Evolutionary conservation across 2,329 filamentous ascomycete genomes (phyloP), one percentile per base, ranked within the genome.

Genomic region (Pestalotiopsis sp.): DNA sequence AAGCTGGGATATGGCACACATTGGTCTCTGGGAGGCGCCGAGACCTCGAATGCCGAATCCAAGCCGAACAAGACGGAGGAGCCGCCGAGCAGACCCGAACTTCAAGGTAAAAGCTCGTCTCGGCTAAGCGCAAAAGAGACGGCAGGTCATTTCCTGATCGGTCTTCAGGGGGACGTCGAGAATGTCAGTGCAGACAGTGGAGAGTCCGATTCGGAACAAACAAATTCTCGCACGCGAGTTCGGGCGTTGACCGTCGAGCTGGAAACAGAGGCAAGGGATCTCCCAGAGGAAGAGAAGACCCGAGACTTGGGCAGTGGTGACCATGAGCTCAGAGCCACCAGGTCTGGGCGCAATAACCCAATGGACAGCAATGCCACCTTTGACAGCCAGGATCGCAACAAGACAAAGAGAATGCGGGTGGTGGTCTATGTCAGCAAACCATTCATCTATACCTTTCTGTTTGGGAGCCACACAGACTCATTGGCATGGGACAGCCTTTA

Each of bases 361-460:
- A 64, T 65, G 56, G 71, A 75, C 35, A 68, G 71, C 11, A 67
- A 69, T 30, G 69, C 70, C 22, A 69, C 72, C 13, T 83, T 82
- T 68, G 78, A 83, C 70, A 81, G 78, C 68, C 86, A 86, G 71
- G 85, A 88, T 70, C 78, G 81, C 67, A 87, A 85, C 75, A 87
- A 86, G 73, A 80, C 82, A 2, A 82, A 83, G 68, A 88, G 85
- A 72, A 78, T 94, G 56, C 87, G 90, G 0, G 90, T 93, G 1
- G 86, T 94, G 6, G 86, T 94, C 63, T 94, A 94, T 75, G 86
- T 91, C 59, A 89, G 90, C 76, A 87, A 86, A 26, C 93, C 93
- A 0, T 95, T 95, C 78, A 86, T 95, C 61, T 94, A 92, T 76
- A 87, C 90, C 1, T 91, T 96, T 69, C 81, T 96, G 3, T 95